These are phyloP conservation scores for Flaveria ramosissima DNA, from an alignment of 129 eudicot genomes.

Conservation along the genomic window DNA sequence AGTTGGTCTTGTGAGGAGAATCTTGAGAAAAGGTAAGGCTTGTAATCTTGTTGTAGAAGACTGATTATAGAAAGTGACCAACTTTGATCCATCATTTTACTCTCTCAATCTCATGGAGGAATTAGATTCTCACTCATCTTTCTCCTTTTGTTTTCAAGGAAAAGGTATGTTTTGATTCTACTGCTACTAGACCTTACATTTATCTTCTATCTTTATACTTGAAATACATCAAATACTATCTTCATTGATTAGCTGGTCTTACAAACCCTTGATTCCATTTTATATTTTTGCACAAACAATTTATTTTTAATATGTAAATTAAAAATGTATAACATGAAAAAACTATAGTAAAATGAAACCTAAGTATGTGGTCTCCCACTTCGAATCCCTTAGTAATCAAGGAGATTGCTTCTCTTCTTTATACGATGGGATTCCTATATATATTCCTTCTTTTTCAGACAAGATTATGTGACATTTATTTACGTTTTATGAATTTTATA, in stretches of 20 bases:
- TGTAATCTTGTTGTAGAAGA: slow-evolving; percentile 47
- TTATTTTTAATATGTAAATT: too few relatives aligned
- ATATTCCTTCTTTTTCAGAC: background rate
- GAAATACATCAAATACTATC: too few relatives aligned
- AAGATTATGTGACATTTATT: too few relatives aligned
- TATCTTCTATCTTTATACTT: background rate
- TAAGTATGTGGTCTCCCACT: background rate
- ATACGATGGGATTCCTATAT: slow-evolving; percentile 9
- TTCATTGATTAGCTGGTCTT: background rate
- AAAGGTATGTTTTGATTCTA: slow-evolving; percentile 46
- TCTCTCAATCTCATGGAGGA: slow-evolving; percentile 29
- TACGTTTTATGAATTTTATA: too few relatives aligned
- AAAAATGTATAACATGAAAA: background rate
- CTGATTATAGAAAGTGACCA: slow-evolving; percentile 49
- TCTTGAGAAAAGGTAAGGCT: slow-evolving; percentile 42
- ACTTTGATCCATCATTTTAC: slow-evolving; percentile 42
- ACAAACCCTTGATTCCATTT: background rate
- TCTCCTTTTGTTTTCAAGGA: slow-evolving; percentile 43
- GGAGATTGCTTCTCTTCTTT: slow-evolving; percentile 1
- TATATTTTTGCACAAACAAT: too few relatives aligned
- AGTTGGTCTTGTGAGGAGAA: slow-evolving; percentile 14
- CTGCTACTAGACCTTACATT: slow-evolving; percentile 17
- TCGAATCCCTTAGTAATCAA: slow-evolving; percentile 8
- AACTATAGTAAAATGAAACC: background rate
- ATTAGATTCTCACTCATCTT: slow-evolving; percentile 46